A percentile compares a stretch with the other conserved stretches of the same genome.
Conservation (phyloP, 768 basidiomycete species). For the Tephrocybe sp. region DNA sequence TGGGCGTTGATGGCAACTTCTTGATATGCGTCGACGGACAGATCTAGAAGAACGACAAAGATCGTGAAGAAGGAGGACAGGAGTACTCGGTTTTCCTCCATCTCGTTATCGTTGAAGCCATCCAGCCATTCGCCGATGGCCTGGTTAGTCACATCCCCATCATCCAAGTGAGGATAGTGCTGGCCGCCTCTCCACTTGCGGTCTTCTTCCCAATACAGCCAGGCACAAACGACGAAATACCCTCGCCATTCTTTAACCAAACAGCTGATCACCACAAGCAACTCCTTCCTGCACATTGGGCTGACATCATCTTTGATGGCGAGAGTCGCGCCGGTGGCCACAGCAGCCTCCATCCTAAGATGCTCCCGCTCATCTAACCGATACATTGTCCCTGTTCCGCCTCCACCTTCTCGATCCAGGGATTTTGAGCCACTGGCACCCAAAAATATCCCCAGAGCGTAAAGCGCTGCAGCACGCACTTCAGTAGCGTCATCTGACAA, state of each 20-base stretch:
- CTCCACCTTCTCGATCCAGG: constrained; percentile 67
- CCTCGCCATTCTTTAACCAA: constrained; percentile 96
- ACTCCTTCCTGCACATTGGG: constrained; percentile 94
- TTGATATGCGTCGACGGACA: constrained; percentile 90
- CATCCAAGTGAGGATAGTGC: constrained; percentile 35
- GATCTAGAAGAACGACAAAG: constrained; percentile 82
- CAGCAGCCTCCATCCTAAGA: constrained; percentile 87
- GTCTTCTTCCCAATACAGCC: constrained; percentile 96
- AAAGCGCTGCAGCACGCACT: constrained; percentile 88
- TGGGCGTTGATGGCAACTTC: constrained; percentile 92
- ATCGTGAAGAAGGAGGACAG: constrained; percentile 95
- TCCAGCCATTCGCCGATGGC: constrained; percentile 83
- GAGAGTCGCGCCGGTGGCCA: constrained; percentile 86
- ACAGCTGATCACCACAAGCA: constrained; percentile 88
- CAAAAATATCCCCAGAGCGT: constrained; percentile 90
- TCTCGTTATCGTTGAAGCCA: constrained; percentile 63
- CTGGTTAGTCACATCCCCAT: constrained; percentile 72
- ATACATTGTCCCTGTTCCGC: constrained; percentile 80
- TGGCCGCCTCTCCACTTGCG: constrained; percentile 53
- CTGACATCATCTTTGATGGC: constrained; percentile 93
- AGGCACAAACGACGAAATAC: constrained; percentile 93
- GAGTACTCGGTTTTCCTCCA: constrained; percentile 77
- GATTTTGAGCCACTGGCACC: constrained; percentile 85
- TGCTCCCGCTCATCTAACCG: constrained; percentile 78
- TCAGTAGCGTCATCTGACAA: constrained; percentile 89